Conservation (phyloP, 1,284 basidiomycete species). For the Irpex rosettiformis region DNA sequence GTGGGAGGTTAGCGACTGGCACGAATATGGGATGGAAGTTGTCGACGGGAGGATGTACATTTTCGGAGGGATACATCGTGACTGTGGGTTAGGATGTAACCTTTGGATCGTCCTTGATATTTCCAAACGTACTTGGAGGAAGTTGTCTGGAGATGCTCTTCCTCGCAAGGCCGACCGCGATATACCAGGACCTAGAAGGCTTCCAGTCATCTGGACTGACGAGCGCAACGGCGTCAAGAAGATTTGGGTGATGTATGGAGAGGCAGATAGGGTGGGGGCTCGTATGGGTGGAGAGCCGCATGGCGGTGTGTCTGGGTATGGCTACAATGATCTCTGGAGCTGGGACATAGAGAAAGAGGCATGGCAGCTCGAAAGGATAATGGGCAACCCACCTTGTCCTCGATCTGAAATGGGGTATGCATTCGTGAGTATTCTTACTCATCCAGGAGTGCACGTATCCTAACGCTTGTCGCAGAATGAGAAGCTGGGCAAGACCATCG, state of each 20-base stretch:
- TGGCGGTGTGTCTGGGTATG: constrained; percentile 23
- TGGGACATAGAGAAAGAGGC: constrained; percentile 31
- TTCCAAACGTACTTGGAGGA: constrained; percentile 19
- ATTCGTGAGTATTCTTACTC: constrained; percentile 27
- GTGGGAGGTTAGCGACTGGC: constrained; percentile 15
- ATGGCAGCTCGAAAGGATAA: constrained; percentile 36
- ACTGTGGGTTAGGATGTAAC: constrained; percentile 22
- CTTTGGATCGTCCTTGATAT: constrained; percentile 25
- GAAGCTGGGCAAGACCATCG: constrained; percentile 32
- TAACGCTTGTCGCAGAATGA: constrained; percentile 27
- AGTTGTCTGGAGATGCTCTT: constrained; percentile 16
- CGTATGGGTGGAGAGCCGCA: constrained; percentile 23
- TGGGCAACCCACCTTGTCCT: constrained; percentile 36
- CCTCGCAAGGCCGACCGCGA: constrained; percentile 3
- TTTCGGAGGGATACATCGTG: constrained; percentile 22
- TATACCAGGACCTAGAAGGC: constrained; percentile 29
- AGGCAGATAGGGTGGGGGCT: constrained; percentile 31
- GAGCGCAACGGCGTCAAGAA: constrained; percentile 11
- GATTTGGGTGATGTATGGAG: constrained; percentile 36
- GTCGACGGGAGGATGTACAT: constrained; percentile 24
- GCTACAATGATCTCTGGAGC: constrained; percentile 39
- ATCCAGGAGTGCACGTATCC: too few relatives aligned
- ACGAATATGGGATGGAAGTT: constrained; percentile 29
- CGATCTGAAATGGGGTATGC: constrained; percentile 35
- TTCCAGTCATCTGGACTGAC: constrained; percentile 31